Base-by-base conservation (phyloP, 2,329 filamentous ascomycete species). In the Sclerotinia minor region DNA sequence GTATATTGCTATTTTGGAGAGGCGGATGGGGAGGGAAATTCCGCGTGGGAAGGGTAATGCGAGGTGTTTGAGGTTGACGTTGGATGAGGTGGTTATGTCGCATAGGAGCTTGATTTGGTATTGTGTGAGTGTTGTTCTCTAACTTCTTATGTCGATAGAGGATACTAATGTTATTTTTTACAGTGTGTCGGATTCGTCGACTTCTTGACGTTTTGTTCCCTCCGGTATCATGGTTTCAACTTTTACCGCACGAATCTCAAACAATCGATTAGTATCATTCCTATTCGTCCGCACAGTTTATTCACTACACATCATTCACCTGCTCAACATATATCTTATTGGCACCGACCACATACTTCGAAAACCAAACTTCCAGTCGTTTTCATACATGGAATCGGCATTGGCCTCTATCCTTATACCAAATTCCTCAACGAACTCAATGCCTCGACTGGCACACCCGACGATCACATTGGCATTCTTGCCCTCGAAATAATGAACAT, bases 381-480 rank as follows among this genome's bases (percentile, higher is more conserved):
- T 7, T 89, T 87, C 74, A 82, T 89, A 38, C 87, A 89, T 71
- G 87, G 87, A 41, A 88, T 89, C 66, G 85, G 86, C 54, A 81
- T 88, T 68, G 85, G 85, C 0, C 76, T 89, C 3, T 83, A 85
- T 71, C 83, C 85, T 0, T 87, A 89, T 71, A 79, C 82, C 26
- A 78, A 80, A 35, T 86, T 87, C 72, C 75, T 89, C 15, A 76
- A 77, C 63, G 81, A 86, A 67, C 77, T 89, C 63, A 83, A 84
- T 70, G 75, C 78, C 24, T 61, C 72, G 11, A 69, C 73, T 44
- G 75, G 76, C 4, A 68, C 76, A 45, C 68, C 75, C 24, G 78
- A 85, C 71, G 83, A 82, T 24, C 78, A 85, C 69, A 78, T 87
- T 15, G 85, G 85, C 3, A 83, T 88, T 50, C 81, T 88, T 24